A percentile compares a stretch with the other conserved stretches of the same genome.
Conservation (phyloP, 23 red algal genomes). For the Agarophyton chilense region DNA sequence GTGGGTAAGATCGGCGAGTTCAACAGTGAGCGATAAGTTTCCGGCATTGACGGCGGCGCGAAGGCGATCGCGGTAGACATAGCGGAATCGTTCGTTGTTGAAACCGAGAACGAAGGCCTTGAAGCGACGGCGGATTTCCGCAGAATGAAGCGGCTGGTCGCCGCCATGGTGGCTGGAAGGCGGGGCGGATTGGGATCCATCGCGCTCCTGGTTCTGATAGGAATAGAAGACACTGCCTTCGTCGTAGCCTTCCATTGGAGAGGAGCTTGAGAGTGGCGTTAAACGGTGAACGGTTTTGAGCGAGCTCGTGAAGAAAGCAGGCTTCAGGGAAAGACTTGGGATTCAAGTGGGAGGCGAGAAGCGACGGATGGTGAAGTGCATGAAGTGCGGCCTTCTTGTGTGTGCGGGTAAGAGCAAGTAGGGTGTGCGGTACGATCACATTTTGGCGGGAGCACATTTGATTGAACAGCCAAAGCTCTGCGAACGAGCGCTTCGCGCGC, state of each 20-base stretch:
- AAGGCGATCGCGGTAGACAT: slow-evolving; percentile 89
- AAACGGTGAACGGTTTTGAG: background rate
- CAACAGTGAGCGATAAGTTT: slow-evolving; percentile 52
- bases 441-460: background rate
- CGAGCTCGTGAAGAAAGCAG: no score
- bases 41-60: slow-evolving; percentile 76
- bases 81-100: slow-evolving; percentile 62
- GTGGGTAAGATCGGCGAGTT: slow-evolving; percentile 79
- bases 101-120: slow-evolving; percentile 95
- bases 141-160: slow-evolving; percentile 9
- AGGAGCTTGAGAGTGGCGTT: background rate
- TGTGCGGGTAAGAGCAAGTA: background rate
- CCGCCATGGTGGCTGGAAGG: background rate
- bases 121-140: slow-evolving; percentile 82
- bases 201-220: slow-evolving; percentile 76
- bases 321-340: background rate
- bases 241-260: slow-evolving; percentile 79
- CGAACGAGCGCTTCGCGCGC: background rate
- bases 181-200: background rate
- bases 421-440: background rate
- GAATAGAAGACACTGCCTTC: slow-evolving; percentile 79
- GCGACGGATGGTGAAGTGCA: no score
- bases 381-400: background rate
- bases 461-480: background rate
- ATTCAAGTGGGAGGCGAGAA: no score